Base-by-base conservation (phyloP, 2,329 filamentous ascomycete genomes). In the Spiromastix sp. region DNA sequence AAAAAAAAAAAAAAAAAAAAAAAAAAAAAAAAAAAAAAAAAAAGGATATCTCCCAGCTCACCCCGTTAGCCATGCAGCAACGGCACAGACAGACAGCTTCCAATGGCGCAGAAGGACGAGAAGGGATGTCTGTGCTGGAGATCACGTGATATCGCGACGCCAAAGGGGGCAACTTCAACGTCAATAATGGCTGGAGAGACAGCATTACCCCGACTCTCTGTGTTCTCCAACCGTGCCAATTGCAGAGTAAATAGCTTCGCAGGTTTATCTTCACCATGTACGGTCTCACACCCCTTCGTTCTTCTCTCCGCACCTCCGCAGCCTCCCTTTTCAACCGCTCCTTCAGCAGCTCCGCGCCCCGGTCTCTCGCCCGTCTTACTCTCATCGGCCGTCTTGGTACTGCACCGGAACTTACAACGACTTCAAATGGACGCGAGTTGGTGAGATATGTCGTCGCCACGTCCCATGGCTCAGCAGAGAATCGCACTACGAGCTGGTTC, bases 401-500 rank as follows among this genome's bases (percentile, higher is more conserved):
- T 49, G 72, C 76, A 35, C 89, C 91, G 39, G 87, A 95, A 68
- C 52, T 86, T 46, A 69, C 72, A 24, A 60, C 76, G 40, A 84
- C 82, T 31, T 72, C 74, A 50, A 79, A 67, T 34, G 85, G 85
- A 39, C 71, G 71, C 44, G 82, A 93, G 44, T 52, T 93, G 39
- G 56, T 96, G 52, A 75, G 73, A 50, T 96, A 93, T 58, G 66
- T 77, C 4, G 66, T 98, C 43, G 87, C 76, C 34, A 82, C 77
- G 50, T 78, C 67, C 58, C 59, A 57, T 40, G 85, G 85, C 10
- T 63, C 68, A 42, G 67, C 64, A 45, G 81, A 89, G 11, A 81
- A 84, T 61, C 70, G 76, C 54, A 72, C 77, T 55, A 84, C 81
- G 19, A 91, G 80, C 68, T 96, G 83, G 82, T 96, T 93, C 71